A percentile compares a stretch with the other conserved stretches of the same genome.
These are phyloP conservation scores for Penicillium daleae DNA, from an alignment of 495 filamentous ascomycete species.

Conservation along the genomic window DNA sequence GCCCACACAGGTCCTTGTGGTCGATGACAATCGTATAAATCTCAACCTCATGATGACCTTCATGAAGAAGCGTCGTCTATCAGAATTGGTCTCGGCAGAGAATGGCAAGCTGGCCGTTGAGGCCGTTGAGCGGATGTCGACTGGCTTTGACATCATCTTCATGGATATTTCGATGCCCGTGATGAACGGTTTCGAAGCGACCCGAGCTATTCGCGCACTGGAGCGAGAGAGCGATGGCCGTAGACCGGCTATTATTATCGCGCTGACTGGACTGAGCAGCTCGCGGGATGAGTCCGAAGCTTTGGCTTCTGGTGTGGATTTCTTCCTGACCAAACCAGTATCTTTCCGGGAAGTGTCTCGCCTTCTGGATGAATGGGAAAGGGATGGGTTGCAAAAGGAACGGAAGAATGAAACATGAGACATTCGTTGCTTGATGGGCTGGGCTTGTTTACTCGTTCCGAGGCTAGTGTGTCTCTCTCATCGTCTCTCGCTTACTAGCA, in stretches of 20 bases:
- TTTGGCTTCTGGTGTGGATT: conserved; percentile 66
- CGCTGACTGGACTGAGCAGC: conserved; percentile 70
- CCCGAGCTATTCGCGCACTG: conserved; percentile 64
- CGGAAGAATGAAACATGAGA: conserved; percentile 14
- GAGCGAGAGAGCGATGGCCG: conserved; percentile 52
- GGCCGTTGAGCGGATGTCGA: conserved; percentile 43
- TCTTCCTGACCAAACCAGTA: conserved; percentile 77
- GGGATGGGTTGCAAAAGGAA: conserved; percentile 21
- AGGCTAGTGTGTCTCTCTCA: neutral
- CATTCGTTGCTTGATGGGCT: neutral
- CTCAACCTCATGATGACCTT: conserved; percentile 68
- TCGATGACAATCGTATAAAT: conserved; percentile 79
- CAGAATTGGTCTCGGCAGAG: conserved; percentile 47
- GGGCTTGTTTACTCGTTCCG: neutral
- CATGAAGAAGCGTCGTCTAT: conserved; percentile 54
- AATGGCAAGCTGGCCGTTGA: conserved; percentile 59
- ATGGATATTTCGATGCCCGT: conserved; percentile 80
- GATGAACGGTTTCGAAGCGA: conserved; percentile 76
- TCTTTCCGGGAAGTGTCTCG: conserved; percentile 53
- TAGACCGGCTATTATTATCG: conserved; percentile 62
- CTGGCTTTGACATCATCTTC: conserved; percentile 59
- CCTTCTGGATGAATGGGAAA: conserved; percentile 53
- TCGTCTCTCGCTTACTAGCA: neutral
- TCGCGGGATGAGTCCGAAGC: conserved; percentile 68
- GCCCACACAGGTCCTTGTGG: conserved; percentile 57